Conservation (phyloP, 1,284 basidiomycete genomes). For the Cerioporus squamosus region DNA sequence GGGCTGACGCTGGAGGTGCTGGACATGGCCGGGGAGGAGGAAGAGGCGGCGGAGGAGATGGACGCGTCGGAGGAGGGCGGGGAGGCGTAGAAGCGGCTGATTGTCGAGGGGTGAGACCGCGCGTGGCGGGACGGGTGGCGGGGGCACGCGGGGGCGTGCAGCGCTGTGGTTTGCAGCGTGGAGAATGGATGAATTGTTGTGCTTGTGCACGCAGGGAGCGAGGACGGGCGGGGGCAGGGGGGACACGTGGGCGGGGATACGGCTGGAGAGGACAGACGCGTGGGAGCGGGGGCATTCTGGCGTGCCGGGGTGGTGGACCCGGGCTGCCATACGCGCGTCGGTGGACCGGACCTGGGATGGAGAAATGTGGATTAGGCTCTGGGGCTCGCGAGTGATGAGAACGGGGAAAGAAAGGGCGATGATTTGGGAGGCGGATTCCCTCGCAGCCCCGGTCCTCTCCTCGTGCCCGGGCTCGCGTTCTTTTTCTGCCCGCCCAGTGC, state of each 20-base stretch:
- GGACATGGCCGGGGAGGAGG: conserved; percentile 75
- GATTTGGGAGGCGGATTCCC: neutral
- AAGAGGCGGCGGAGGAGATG: conserved; percentile 43
- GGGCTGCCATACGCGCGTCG: neutral
- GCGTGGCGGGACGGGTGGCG: neutral
- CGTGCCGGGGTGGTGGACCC: no score
- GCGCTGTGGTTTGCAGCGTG: neutral
- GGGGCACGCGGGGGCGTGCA: neutral
- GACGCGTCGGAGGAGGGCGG: conserved; percentile 19
- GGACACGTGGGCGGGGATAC: neutral
- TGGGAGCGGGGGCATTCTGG: neutral
- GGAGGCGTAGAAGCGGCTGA: conserved; percentile 9
- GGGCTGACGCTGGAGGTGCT: conserved; percentile 70
- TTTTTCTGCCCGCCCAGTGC: conserved; percentile 41
- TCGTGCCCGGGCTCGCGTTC: conserved; percentile 69
- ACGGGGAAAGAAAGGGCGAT: conserved; percentile 1
- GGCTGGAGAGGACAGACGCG: neutral
- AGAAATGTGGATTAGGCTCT: conserved; percentile 8
- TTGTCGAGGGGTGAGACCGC: neutral
- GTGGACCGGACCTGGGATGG: conserved; percentile 9
- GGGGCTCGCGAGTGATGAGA: neutral
- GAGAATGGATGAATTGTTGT: neutral
- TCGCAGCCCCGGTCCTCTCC: conserved; percentile 42
- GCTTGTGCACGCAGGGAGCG: no score
- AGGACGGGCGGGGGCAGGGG: neutral